These are phyloP conservation scores for Veloporphyrellus conicus DNA, from an alignment of 1,284 basidiomycete genomes.

Conservation along the genomic window DNA sequence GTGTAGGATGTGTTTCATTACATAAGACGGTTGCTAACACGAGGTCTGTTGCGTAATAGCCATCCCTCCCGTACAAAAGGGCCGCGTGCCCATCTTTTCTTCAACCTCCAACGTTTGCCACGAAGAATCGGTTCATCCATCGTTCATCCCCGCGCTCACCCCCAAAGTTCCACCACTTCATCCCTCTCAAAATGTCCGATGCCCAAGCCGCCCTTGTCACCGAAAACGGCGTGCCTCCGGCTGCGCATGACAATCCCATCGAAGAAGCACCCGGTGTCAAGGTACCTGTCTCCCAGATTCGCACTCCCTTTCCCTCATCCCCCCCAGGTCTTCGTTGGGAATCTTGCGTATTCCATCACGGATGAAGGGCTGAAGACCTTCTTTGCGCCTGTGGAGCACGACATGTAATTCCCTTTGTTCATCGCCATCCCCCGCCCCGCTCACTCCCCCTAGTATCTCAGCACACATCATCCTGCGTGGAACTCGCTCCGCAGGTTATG, in stretches of 20 bases:
- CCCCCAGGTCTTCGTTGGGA: conserved; percentile 76
- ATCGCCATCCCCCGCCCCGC: conserved; percentile 11
- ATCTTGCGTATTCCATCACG: conserved; percentile 83
- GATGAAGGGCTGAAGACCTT: conserved; percentile 87
- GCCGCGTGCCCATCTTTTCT: conserved; percentile 41
- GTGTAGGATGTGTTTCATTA: neutral
- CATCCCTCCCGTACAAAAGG: conserved; percentile 15
- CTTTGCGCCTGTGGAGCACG: conserved; percentile 76
- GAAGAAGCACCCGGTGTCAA: conserved; percentile 75
- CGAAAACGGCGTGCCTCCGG: conserved; percentile 74
- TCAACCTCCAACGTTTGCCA: conserved; percentile 76
- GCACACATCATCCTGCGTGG: conserved; percentile 80
- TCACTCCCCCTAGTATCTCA: conserved; percentile 50
- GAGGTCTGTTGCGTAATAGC: neutral
- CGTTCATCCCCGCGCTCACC: conserved; percentile 51
- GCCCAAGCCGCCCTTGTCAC: conserved; percentile 75
- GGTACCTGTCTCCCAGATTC: conserved; percentile 38
- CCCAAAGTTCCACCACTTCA: conserved; percentile 50
- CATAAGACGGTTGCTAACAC: neutral
- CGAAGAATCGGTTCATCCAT: conserved; percentile 73
- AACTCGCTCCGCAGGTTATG: conserved; percentile 82
- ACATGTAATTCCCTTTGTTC: conserved; percentile 59
- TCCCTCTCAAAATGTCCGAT: conserved; percentile 70
- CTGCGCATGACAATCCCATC: conserved; percentile 58
- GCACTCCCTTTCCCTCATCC: conserved; percentile 12